Base-by-base conservation (phyloP, 306 rosid genomes). In the Sicyos baderoa region DNA sequence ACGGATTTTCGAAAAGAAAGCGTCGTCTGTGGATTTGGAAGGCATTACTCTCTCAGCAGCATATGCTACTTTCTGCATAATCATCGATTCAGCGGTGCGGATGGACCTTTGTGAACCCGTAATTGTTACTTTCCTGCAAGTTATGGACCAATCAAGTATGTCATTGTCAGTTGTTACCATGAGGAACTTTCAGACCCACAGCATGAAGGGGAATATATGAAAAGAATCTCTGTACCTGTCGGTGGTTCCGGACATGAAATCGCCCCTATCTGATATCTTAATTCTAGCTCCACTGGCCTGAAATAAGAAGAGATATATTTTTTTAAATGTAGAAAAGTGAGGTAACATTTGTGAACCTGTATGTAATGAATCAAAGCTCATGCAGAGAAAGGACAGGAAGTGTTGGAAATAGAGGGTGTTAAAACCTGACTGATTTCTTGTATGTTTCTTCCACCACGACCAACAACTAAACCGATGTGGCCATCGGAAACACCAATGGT, bases 211-310 rank as follows among this genome's bases (percentile, higher is more conserved):
- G 23, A 14, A 45, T 35, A 15, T 23, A 25, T 22, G 52, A 48
- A 47, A 61, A 17, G 49, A 35, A 49, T 5, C 7, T 51, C 23
- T 10, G 67, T 81, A 94, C 99, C 99, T 90, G 59, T 94, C 97
- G n/a, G 85, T 81, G 74, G 99, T 94, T 77, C 99, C 99, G 64
- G 97, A 81, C 82, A 94, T 82, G 85, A 86, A 94, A 81, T 94
- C 99, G 3, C 96, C 99, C 76, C 99, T 84, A 74, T 94, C 97
- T 22, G 99, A 94, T 81, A 94, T 94, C 89, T 90, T 94, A 84
- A 94, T 90, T 90, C 89, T 94, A 67, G 99, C 99, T 25, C 99
- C 99, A 73, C 91, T 94, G 23, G 63, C 77, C 99, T 94, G 91
- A 78, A 79, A 75, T 75, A 73, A 52, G 21, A 56, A 75, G 66